Percentiles rank a stretch among this genome's conserved stretches.
phyloP scores from a whole-genome alignment of 768 basidiomycete genomes.

The Panaeolus papilionaceus region DNA sequence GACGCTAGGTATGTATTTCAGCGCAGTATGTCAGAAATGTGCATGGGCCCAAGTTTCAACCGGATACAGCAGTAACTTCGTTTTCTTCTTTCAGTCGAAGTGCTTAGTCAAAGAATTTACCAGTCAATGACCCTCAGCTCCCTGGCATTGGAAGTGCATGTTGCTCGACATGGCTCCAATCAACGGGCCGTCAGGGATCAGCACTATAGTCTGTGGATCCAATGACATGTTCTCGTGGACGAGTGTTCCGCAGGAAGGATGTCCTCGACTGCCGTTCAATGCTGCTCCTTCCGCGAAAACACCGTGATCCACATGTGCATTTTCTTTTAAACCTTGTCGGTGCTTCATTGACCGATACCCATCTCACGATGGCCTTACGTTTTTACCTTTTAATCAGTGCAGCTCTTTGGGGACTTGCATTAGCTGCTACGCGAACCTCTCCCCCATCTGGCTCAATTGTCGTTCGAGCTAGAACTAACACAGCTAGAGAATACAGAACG shows the following conservation, averaged over 20 bases:
- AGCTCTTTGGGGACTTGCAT: background rate
- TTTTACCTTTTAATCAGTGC: background rate
- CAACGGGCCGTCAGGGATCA: background rate
- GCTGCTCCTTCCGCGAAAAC: background rate
- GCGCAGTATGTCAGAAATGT: too few relatives aligned
- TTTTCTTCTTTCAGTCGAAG: too few relatives aligned
- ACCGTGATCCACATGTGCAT: background rate
- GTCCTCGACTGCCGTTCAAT: background rate
- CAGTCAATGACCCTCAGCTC: background rate
- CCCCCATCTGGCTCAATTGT: constrained; percentile 50
- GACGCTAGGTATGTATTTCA: too few relatives aligned
- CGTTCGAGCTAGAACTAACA: constrained; percentile 46
- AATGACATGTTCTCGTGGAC: constrained; percentile 3
- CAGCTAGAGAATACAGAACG: constrained; percentile 46
- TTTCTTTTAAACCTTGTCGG: background rate
- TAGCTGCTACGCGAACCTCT: constrained; percentile 40
- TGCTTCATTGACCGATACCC: background rate
- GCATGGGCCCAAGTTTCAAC: too few relatives aligned
- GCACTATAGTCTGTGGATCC: background rate
- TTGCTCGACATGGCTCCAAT: background rate
- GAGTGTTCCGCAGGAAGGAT: background rate
- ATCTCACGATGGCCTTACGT: background rate
- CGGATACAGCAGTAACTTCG: too few relatives aligned
- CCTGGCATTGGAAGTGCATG: background rate
- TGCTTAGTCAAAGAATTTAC: too few relatives aligned